A percentile compares a stretch with the other conserved stretches of the same genome.
Evolutionary conservation across 2,329 filamentous ascomycete genomes (phyloP).

Genomic region (Microdochium nivale): DNA sequence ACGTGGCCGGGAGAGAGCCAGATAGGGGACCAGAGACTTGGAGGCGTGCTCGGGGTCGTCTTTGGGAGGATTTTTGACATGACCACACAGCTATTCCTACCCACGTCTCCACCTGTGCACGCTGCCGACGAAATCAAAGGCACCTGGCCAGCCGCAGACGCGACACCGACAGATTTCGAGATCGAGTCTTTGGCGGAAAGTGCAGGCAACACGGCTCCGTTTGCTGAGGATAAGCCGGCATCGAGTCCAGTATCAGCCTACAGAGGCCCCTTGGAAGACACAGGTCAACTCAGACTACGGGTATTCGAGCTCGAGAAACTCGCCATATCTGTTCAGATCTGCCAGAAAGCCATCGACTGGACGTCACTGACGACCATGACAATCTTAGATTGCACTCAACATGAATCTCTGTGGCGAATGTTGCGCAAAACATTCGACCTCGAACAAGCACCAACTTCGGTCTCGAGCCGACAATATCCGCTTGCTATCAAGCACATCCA

Average conservation of each 20-base stretch:
- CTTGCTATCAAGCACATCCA: constrained; percentile 67
- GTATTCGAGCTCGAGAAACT: constrained; percentile 69
- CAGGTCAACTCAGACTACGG: constrained; percentile 51
- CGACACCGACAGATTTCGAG: constrained; percentile 25
- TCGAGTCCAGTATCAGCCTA: no score
- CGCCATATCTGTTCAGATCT: constrained; percentile 61
- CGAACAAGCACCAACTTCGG: constrained; percentile 19
- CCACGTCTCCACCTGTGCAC: neutral
- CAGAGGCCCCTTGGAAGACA: no score
- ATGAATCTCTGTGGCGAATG: constrained; percentile 68
- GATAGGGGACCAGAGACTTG: constrained; percentile 55
- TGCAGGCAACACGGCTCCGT: no score
- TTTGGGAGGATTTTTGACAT: constrained; percentile 60
- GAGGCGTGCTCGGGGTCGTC: constrained; percentile 60
- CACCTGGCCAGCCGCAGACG: constrained; percentile 18
- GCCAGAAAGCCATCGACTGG: constrained; percentile 68
- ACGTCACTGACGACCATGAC: constrained; percentile 62
- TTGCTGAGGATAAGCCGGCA: no score
- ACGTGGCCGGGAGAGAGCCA: constrained; percentile 46
- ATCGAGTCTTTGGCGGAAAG: no score
- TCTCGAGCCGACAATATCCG: constrained; percentile 40
- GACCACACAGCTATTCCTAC: constrained; percentile 13
- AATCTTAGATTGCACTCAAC: constrained; percentile 62
- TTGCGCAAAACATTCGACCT: constrained; percentile 55
- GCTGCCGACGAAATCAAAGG: neutral